Base-by-base conservation (phyloP, 495 filamentous ascomycete genomes). In the Aspergillus bertholletiae region DNA sequence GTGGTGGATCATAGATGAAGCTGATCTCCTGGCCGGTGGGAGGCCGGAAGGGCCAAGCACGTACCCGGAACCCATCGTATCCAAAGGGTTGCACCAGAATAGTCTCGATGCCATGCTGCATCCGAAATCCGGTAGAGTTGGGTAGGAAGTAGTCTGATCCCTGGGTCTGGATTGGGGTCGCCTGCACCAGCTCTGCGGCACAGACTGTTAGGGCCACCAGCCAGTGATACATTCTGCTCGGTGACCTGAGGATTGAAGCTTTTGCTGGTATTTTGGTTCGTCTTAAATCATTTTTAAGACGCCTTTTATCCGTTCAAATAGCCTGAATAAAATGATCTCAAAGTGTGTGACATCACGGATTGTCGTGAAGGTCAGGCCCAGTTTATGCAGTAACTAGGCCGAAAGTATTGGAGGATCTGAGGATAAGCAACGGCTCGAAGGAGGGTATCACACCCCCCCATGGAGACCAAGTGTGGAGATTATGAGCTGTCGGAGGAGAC, bases 31-130 rank as follows among this genome's bases (percentile, higher is more conserved):
- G 45, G 8, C 65, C 65, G 7, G 58, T 60, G 17, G 65, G 65
- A 5, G 60, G 62, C 0, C 60, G 58, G 39, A 62, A 68, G 0
- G 65, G 62, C 65, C 65, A 68, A 0, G 65, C 65, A 7, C 65
- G 65, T 12, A 68, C 59, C 12, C 65, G 62, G 22, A 68, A 63
- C 12, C 65, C 65, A 40, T 68, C 65, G 48, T 68, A 68, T 7
- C 65, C 65, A 41, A 62, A 68, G 6, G 65, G 65, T 32, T 68
- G 65, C n/a, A 68, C 61, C 17, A 68, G 51, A 1, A 68, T 28
- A 12, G 62, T 68, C 53, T 68, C 65, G 32, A 65, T 59, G 21
- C 65, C 65, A 57, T 68, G 65, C 26, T 64, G 60, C 56, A 68
- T 61, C 13, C 60, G 60, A 20, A 65, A 58, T 0, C 65, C 65